Evolutionary conservation across 2,329 filamentous ascomycete genomes (phyloP).

Genomic region (Fusarium sp.): DNA sequence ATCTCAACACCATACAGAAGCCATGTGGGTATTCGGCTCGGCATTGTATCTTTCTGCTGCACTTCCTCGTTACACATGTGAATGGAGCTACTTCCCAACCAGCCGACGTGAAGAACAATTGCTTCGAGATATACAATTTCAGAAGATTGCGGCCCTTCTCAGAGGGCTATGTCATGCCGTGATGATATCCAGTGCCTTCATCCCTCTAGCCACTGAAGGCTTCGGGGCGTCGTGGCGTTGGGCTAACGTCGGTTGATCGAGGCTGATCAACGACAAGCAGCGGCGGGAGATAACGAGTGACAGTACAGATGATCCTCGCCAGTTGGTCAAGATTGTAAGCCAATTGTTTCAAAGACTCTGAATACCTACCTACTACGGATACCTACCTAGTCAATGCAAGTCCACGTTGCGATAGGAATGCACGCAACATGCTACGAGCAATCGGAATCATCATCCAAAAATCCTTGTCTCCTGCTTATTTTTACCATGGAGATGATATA

Average conservation of each 20-base stretch:
- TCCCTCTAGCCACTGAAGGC: not conserved
- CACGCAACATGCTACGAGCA: not conserved
- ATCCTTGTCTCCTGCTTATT: not conserved
- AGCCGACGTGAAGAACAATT: not conserved
- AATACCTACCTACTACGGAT: not conserved
- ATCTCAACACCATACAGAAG: conserved; percentile 18
- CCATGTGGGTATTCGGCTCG: conserved; percentile 25
- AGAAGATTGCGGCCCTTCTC: not conserved
- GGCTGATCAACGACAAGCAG: not conserved
- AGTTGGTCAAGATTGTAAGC: not conserved
- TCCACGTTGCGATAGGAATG: conserved; percentile 15
- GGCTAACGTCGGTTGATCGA: not conserved
- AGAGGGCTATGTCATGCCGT: not conserved
- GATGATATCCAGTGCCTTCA: not conserved
- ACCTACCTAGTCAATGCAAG: not conserved
- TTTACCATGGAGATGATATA: not conserved
- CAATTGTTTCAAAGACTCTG: not conserved
- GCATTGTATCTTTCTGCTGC: not conserved
- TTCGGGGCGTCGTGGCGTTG: not conserved
- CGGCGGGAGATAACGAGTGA: conserved; percentile 2
- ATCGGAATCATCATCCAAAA: not conserved
- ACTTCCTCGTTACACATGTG: conserved; percentile 18
- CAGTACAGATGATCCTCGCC: not conserved
- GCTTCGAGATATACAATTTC: not conserved
- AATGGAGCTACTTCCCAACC: not conserved